phyloP scores from a whole-genome alignment of 2,329 filamentous ascomycete species.

The Falciphora oryzae region DNA sequence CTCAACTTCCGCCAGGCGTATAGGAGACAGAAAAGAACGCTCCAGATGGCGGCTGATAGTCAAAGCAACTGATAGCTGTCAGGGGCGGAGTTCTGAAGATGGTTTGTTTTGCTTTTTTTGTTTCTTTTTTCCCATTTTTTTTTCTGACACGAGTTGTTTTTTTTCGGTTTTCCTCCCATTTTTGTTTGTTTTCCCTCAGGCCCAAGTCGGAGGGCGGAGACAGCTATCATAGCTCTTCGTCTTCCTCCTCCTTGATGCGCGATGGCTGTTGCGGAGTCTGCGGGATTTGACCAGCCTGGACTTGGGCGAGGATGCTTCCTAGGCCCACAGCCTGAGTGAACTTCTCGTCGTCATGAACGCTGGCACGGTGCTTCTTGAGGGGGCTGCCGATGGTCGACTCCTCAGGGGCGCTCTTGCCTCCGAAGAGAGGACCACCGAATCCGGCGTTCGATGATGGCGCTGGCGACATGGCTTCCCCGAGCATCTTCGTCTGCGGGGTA shows the following conservation, averaged over 20 bases:
- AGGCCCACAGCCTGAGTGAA: slow-evolving; percentile 8
- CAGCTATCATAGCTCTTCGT: slow-evolving; percentile 9
- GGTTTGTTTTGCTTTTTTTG: neutral
- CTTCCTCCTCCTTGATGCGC: slow-evolving; percentile 9
- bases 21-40: neutral
- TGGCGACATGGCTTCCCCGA: slow-evolving; percentile 1
- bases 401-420: slow-evolving; percentile 36
- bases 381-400: slow-evolving; percentile 59
- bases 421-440: slow-evolving; percentile 5
- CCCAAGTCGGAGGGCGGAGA: neutral
- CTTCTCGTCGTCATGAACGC: slow-evolving; percentile 28
- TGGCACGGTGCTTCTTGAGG: slow-evolving; percentile 69
- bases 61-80: no score
- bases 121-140: neutral
- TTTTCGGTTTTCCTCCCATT: neutral
- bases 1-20: neutral
- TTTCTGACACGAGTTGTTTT: neutral
- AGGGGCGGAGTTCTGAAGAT: neutral
- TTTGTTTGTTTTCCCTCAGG: neutral
- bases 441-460: neutral
- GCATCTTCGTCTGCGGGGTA: slow-evolving; percentile 19
- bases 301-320: slow-evolving; percentile 9
- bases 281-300: slow-evolving; percentile 5
- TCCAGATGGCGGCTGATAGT: neutral
- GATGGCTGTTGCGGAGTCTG: neutral